Evolutionary conservation across 164 flowering plant species (phyloP).

Genomic region (Stephania cephalantha): DNA sequence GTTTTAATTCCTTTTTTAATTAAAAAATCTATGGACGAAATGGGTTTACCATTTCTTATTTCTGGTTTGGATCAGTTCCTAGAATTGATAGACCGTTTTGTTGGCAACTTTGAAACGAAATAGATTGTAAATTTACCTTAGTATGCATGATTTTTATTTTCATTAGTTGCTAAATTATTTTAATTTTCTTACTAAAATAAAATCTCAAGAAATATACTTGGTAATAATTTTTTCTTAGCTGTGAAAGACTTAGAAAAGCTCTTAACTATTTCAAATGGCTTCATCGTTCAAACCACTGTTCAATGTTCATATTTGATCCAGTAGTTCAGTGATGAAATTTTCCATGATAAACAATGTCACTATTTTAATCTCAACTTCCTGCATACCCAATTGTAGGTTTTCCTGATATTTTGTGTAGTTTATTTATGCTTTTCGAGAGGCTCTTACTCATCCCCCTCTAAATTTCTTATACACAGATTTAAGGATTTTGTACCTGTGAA

Average conservation of each 20-base stretch:
- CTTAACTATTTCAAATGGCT: background rate
- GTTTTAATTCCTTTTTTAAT: background rate
- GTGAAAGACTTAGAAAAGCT: background rate
- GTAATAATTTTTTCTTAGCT: no score
- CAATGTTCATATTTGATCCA: background rate
- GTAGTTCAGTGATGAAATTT: background rate
- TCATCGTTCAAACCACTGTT: background rate
- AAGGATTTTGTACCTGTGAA: constrained; percentile 83
- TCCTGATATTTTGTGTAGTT: background rate
- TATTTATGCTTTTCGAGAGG: background rate
- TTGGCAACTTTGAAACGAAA: no score
- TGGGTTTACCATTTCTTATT: no score
- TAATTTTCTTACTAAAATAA: no score
- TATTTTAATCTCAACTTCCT: background rate
- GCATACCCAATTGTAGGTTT: background rate
- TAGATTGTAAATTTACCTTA: no score
- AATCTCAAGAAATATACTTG: no score
- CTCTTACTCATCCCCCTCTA: constrained; percentile 1
- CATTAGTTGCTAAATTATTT: no score
- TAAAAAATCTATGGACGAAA: background rate
- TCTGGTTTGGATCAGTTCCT: no score
- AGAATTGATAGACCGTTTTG: no score
- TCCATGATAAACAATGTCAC: background rate
- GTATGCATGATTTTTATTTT: no score
- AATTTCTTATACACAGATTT: constrained; percentile 48